phyloP scores from a whole-genome alignment of 139 green algal species.

The Zygnema circumcarinatum region DNA sequence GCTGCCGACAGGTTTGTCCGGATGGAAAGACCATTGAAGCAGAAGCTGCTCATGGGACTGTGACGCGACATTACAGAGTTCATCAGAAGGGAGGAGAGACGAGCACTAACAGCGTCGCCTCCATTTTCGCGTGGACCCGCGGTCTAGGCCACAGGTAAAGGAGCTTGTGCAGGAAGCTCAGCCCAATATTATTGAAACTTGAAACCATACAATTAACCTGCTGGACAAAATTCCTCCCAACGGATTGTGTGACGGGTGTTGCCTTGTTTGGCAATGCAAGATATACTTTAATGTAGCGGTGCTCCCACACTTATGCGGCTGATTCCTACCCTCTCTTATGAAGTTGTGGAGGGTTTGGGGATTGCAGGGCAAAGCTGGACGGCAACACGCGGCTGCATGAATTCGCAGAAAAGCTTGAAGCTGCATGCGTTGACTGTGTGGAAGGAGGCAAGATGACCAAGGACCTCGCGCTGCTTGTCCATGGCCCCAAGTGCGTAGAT shows the following conservation, averaged over 20 bases:
- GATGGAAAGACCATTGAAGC: slow-evolving; percentile 94
- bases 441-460: slow-evolving; percentile 90
- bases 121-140: slow-evolving; percentile 96
- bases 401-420: slow-evolving; percentile 84
- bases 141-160: slow-evolving; percentile 78
- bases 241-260: too few relatives aligned
- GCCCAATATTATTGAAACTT: too few relatives aligned
- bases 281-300: too few relatives aligned
- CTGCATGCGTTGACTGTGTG: slow-evolving; percentile 86
- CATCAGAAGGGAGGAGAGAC: slow-evolving; percentile 94
- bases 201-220: too few relatives aligned
- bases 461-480: slow-evolving; percentile 90
- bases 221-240: too few relatives aligned
- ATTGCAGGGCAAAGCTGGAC: slow-evolving; percentile 87
- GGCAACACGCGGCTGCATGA: slow-evolving; percentile 79
- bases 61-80: slow-evolving; percentile 94
- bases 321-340: too few relatives aligned
- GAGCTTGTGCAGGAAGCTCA: too few relatives aligned
- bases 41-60: slow-evolving; percentile 90
- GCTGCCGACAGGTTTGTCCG: slow-evolving; percentile 73
- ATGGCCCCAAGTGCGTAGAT: slow-evolving; percentile 74
- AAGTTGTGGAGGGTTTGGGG: too few relatives aligned
- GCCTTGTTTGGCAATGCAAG: too few relatives aligned
- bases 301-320: too few relatives aligned
- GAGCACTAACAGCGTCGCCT: slow-evolving; percentile 93